Evolutionary conservation across 2,329 filamentous ascomycete genomes (phyloP).

Genomic region (Intubia oerlemansii): DNA sequence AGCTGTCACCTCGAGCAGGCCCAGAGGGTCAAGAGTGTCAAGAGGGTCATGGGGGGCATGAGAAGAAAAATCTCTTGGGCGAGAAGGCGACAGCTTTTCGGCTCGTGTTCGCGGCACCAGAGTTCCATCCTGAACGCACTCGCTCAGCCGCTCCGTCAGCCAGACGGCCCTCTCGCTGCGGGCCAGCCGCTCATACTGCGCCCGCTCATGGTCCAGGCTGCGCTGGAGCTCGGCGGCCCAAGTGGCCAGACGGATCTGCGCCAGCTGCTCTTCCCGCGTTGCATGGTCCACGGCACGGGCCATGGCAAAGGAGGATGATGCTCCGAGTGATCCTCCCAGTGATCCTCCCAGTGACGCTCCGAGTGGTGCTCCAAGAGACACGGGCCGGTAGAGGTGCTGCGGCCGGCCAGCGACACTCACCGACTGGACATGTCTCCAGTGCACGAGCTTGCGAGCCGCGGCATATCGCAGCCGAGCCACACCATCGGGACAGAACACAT

Average conservation of each 20-base stretch:
- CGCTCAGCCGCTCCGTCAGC: slow-evolving; percentile 43
- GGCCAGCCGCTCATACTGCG: slow-evolving; percentile 40
- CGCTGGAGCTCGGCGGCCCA: slow-evolving; percentile 70
- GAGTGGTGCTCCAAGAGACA: slow-evolving; percentile 1
- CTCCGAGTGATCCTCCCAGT: slow-evolving; percentile 10
- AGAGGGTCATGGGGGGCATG: too few species aligned
- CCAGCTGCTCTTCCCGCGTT: slow-evolving; percentile 14
- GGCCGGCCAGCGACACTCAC: slow-evolving; percentile 8
- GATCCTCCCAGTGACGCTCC: slow-evolving; percentile 5
- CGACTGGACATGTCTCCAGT: slow-evolving; percentile 30
- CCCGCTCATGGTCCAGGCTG: slow-evolving; percentile 52
- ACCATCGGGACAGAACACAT: slow-evolving; percentile 58
- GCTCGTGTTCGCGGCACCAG: too few species aligned
- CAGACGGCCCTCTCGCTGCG: slow-evolving; percentile 44
- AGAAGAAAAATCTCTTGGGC: too few species aligned
- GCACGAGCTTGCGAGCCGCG: slow-evolving; percentile 60
- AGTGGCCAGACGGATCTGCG: slow-evolving; percentile 45
- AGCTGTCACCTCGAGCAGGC: slow-evolving; percentile 48
- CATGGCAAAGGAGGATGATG: slow-evolving; percentile 30
- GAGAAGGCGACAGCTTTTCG: too few species aligned
- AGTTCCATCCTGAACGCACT: slow-evolving; percentile 44
- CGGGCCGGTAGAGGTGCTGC: slow-evolving; percentile 4
- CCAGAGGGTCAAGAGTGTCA: slow-evolving; percentile 79
- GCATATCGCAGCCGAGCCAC: slow-evolving; percentile 64
- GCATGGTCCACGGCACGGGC: slow-evolving; percentile 30